Percentiles rank a stretch among this genome's conserved stretches.
phyloP scores from a whole-genome alignment of 495 filamentous ascomycete genomes.

The Thermothielavioides terrestris region DNA sequence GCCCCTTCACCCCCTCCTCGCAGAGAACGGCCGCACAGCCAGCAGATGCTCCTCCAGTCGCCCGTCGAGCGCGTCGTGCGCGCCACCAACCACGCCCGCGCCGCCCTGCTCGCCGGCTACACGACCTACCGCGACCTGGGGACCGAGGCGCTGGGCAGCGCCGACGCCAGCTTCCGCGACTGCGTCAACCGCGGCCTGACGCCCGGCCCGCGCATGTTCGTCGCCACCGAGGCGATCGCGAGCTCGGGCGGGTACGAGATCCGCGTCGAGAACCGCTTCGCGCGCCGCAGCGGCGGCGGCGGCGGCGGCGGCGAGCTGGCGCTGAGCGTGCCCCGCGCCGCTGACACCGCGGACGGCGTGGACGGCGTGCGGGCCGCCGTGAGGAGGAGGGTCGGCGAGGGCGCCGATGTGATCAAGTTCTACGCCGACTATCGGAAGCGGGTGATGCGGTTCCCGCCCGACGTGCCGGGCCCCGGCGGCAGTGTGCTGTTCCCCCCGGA shows the following conservation, averaged over 20 bases:
- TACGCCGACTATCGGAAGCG: constrained; percentile 46
- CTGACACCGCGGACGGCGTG: constrained; percentile 39
- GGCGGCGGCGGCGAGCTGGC: not conserved
- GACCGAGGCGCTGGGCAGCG: constrained; percentile 37
- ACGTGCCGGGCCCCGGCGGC: constrained; percentile 15
- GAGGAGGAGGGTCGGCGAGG: constrained; percentile 38
- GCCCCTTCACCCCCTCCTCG: too few relatives aligned
- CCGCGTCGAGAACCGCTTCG: constrained; percentile 33
- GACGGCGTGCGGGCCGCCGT: constrained; percentile 38
- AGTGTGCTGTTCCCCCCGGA: constrained; percentile 18
- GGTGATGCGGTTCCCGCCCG: constrained; percentile 36
- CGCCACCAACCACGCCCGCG: constrained; percentile 41
- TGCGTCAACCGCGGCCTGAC: constrained; percentile 44
- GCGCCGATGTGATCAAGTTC: constrained; percentile 47
- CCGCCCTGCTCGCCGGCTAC: constrained; percentile 45
- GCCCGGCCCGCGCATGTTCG: constrained; percentile 45
- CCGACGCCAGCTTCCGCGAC: constrained; percentile 37
- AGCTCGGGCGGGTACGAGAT: constrained; percentile 42
- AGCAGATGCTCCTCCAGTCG: constrained; percentile 46
- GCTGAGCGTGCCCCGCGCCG: constrained; percentile 28
- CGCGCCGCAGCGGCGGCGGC: not conserved
- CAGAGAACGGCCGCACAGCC: constrained; percentile 29
- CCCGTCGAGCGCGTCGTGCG: constrained; percentile 41
- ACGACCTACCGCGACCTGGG: constrained; percentile 50
- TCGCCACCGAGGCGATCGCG: constrained; percentile 43